phyloP scores from a whole-genome alignment of 805 yeast species.

The Saccharomycopsis olivae region DNA sequence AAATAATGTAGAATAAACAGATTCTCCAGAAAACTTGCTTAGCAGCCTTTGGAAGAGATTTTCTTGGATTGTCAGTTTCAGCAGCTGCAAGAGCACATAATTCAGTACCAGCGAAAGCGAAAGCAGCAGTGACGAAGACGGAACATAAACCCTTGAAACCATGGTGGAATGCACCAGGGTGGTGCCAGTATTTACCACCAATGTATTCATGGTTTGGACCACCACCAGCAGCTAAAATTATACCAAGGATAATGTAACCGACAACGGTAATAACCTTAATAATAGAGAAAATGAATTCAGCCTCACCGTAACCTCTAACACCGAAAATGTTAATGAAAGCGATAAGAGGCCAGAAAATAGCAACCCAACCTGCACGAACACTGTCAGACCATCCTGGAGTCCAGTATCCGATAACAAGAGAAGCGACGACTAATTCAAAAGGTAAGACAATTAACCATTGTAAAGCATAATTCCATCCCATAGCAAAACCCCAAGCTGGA shows the following conservation, averaged over 20 bases:
- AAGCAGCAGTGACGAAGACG: constrained; percentile 57
- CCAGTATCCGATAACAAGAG: constrained; percentile 51
- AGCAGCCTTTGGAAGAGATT: constrained; percentile 58
- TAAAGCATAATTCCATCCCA: constrained; percentile 43
- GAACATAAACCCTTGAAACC: constrained; percentile 46
- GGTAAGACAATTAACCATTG: constrained; percentile 50
- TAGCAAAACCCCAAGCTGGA: constrained; percentile 45
- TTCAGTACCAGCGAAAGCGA: constrained; percentile 69
- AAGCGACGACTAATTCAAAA: constrained; percentile 48
- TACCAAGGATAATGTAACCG: constrained; percentile 45
- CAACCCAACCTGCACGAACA: constrained; percentile 63
- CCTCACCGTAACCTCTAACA: constrained; percentile 44
- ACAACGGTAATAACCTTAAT: constrained; percentile 39
- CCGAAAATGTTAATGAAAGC: constrained; percentile 41
- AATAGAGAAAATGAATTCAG: constrained; percentile 40
- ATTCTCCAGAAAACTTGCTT: constrained; percentile 83
- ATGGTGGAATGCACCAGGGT: constrained; percentile 36
- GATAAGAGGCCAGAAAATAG: constrained; percentile 40
- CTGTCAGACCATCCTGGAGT: no score
- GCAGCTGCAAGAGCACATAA: constrained; percentile 69
- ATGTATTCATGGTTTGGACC: constrained; percentile 35
- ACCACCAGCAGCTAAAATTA: constrained; percentile 38
- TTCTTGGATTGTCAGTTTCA: constrained; percentile 59
- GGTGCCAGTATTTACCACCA: constrained; percentile 35
- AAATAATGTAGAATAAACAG: constrained; percentile 53